Base-by-base conservation (phyloP, 2,329 filamentous ascomycete genomes). In the Aureobasidium melanogenum region DNA sequence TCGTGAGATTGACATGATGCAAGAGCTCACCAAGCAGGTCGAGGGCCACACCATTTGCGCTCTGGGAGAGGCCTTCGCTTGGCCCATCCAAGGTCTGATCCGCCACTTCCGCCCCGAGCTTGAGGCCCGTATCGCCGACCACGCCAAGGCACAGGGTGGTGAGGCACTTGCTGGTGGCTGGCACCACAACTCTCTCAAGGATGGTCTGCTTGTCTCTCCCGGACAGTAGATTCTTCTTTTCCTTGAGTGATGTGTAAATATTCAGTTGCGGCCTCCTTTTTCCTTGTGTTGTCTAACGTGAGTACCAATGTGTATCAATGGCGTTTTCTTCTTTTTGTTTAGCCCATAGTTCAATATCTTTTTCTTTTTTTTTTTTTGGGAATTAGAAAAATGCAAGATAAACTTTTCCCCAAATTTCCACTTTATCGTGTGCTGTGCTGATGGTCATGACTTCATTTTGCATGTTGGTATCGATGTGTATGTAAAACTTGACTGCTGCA, bases 11-110 rank as follows among this genome's bases (percentile, higher is more conserved):
- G 94, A 99, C 75, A 99, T 99, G 94, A 84, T 99, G 67, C 94
- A 97, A 80, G 94, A 99, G 81, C 80, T 99, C 69, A 99, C 94
- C 65, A 99, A 99, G 84, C 94, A 99, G 79, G 94, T 99, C 64
- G 94, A 99, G 80, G 94, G 94, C 12, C 94, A 99, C 81, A 97
- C 94, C 51, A 99, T 99, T 71, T 99, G 94, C 77, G 94, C 93
- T 77, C 81, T 99, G 66, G 94, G 94, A 63, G 94, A 99, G 81
- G 94, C 94, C 65, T 99, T 99, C 69, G 92, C 94, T 66, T 99
- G 94, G 94, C 94, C 94, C 66, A 88, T 99, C 67, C 94, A 99
- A 79, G 94, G 94, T 75, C 84, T 99, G 63, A 99, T 99, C 77
- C 88, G 94, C 71, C 94, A 99, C 79, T 99, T 99, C 84, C 85